Base-by-base conservation (phyloP, 257 asterid species). In the Solanum bulbocastanum region DNA sequence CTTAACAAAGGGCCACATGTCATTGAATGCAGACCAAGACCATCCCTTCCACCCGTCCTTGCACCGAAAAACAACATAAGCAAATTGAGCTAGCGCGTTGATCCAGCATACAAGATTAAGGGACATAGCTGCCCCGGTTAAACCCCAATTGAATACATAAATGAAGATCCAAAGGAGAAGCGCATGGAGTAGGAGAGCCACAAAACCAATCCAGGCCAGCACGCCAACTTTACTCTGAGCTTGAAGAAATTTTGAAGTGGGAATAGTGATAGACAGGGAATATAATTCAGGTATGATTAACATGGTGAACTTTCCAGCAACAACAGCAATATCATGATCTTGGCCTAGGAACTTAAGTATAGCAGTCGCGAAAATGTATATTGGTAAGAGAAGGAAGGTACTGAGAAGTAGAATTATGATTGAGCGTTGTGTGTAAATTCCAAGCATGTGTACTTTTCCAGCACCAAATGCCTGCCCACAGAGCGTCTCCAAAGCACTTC, bases 401-500 rank as follows among this genome's bases (percentile, higher is more conserved):
- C 96, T 90, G 1, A 88, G 88, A 0, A 91, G 88, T 44, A 93
- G 93, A 86, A 96, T 94, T 25, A 96, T 88, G 42, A 93, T 91
- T 1, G 99, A 96, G 71, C 98, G 94, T 88, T 96, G 99, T 96
- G 94, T 90, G 81, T 96, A 95, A 44, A 93, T 37, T 22, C 99
- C 98, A 1, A 96, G 98, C 98, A 93, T 89, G 74, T 94, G 95
- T 49, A 94, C 91, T 89, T 95, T 95, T 10, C 96, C 95, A 2
- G 98, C 98, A 18, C 99, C 99, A 52, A 91, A 95, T 58, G 99
- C 96, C 78, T 96, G 99, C 16, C 98, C 98, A 69, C 98, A 95
- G 1, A 96, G 92, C 32, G 98, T 96, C 92, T 96, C 99, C 5
- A 96, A 95, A 66, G 99, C 99, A 87, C 99, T 96, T 27, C 99